Conservation (phyloP, 495 filamentous ascomycete species). For the Daldinia concentrica region DNA sequence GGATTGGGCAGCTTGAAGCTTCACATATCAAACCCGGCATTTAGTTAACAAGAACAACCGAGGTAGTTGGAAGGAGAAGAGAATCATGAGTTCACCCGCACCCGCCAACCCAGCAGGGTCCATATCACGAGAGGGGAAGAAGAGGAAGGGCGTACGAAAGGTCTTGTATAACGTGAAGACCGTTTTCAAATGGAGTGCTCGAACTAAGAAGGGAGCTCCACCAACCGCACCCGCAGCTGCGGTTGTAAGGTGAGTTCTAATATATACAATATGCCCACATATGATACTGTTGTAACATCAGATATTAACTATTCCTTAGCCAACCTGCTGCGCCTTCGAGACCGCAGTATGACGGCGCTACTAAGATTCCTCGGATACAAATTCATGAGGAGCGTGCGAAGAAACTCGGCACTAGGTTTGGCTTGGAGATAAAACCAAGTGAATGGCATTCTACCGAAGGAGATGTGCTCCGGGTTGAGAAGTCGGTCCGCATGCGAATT, state of each 20-base stretch:
- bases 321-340: constrained; percentile 39
- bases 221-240: constrained; percentile 38
- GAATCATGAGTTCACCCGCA: constrained; percentile 57
- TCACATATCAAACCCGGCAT: constrained; percentile 6
- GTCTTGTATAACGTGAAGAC: constrained; percentile 71
- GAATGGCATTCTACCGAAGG: constrained; percentile 71
- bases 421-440: constrained; percentile 71
- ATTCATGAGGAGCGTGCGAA: constrained; percentile 74
- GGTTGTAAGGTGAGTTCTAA: constrained; percentile 37
- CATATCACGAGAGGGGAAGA: constrained; percentile 56
- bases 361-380: constrained; percentile 56
- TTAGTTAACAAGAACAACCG: neutral
- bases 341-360: constrained; percentile 46
- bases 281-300: neutral
- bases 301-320: constrained; percentile 26
- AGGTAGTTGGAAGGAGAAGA: constrained; percentile 3
- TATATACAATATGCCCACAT: neutral
- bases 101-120: constrained; percentile 41
- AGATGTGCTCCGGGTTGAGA: constrained; percentile 78
- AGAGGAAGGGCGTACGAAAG: constrained; percentile 70
- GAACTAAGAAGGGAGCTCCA: constrained; percentile 53
- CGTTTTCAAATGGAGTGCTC: constrained; percentile 64
- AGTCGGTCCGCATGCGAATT: constrained; percentile 90
- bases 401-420: constrained; percentile 78
- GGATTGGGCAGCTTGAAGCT: constrained; percentile 7